Evolutionary conservation across 495 filamentous ascomycete genomes (phyloP), one percentile per base, ranked within the genome.

Genomic region (Lasiosphaeris hirsuta): DNA sequence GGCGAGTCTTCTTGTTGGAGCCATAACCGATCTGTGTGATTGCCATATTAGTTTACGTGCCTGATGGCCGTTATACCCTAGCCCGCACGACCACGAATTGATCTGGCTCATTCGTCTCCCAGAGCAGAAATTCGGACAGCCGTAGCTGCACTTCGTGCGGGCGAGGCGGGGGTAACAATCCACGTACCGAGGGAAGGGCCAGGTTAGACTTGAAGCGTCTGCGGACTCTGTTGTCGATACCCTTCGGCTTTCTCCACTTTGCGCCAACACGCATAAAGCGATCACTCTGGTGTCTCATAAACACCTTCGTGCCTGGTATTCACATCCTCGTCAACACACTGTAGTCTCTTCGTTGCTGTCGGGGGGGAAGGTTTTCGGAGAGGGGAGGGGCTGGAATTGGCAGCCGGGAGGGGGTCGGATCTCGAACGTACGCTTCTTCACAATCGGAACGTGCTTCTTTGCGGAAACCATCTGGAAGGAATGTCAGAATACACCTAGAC

Each of bases 231-330:
- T 72, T 72, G 62, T 98, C 94, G 78, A 98, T 98, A 87, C 94
- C 94, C 86, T 97, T 98, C 52, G 94, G 94, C 84, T 98, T 98
- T 80, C 94, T 88, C 94, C 94, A 98, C 75, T 80, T 86, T 41
- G 87, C 72, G 71, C 81, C 84, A 56, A 97, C 85, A 71, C 91
- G 86, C 80, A 86, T 96, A 84, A 94, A 98, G 73, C 85, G 86
- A 80, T 97, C 94, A 77, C 84, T 88, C 85, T 98, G 94, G 81
- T 97, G 94, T 71, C 94, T 91, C 78, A 84, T 86, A 85, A 96
- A 96, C 76, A 78, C 80, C 84, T 88, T 90, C 67, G 88, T 92
- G 81, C 86, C 89, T 94, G 68, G 46, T 65, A 64, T 60, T 44
- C 43, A 56, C 53, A 51, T 35, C 51, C 57, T 63, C 47, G 60